Base-by-base conservation (phyloP, 305 asterid genomes). In the Fraxinus velutina region DNA sequence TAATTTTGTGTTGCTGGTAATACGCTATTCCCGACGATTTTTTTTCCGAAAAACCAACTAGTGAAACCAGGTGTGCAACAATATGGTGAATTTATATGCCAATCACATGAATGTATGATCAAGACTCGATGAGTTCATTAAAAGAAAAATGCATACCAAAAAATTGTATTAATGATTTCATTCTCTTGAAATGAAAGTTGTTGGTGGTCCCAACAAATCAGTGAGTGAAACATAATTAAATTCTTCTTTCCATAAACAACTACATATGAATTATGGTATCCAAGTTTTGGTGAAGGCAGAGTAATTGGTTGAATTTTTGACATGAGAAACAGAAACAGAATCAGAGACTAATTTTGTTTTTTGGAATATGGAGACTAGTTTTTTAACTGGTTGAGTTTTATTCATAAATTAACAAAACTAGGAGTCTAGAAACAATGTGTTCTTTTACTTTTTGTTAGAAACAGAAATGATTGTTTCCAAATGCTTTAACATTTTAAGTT, bases 121-220 rank as follows among this genome's bases (percentile, higher is more conserved):
- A 24, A 66, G 19, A 66, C 7, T 13, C 3, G 30, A 10, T 27
- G 19, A 66, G 73, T 66, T 66, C 34, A 27, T 27, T 27, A 66
- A 66, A 66, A 66, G 73, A 60, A 60, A 21, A 42, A 52, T 32
- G 29, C n/a, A 0, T 24, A 64, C 70, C 29, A 24, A 24, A 64
- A 22, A 22, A 13, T 19, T 32, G 74, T 64, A 57, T 76, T 76
- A 52, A 64, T 78, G n/a, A 3, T 37, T 39, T 39, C 64, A 4
- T 79, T 70, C 37, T 66, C 84, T 78, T 42, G 74, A 15, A 24
- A 79, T 37, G 75, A 50, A 79, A 76, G 60, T 74, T 81, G 24
- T 33, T 30, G 8, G 73, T 24, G 19, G 76, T 34, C 72, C 64
- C 22, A 74, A 60, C 44, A 44, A 73, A 81, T 73, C 78, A 22